Evolutionary conservation across 768 basidiomycete genomes (phyloP), one percentile per base, ranked within the genome.

Genomic region (Guyanaporus albipodus): DNA sequence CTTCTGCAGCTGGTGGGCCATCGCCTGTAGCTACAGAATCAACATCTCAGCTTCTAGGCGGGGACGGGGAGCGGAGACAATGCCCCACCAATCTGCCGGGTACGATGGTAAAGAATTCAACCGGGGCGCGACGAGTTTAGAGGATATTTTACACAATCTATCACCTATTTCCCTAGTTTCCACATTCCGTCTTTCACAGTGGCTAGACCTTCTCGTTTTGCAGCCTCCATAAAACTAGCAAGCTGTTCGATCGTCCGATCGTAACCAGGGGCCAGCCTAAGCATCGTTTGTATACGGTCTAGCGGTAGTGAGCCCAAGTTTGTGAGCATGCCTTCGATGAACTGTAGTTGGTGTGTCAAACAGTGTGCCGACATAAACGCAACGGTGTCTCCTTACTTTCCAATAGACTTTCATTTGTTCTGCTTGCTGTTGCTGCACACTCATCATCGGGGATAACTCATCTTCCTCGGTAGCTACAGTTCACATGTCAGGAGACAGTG

Each of bases 271-370:
- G 87, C 88, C 59, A 90, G 82, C 61, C 79, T 83, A 49, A 96
- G 74, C 87, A 93, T 92, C 2, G 77, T 73, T 61, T 96, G 92
- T 58, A 96, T 91, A n/a, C 87, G 78, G 50, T 89, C 85, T 35
- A 89, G 59, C 2, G 85, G 76, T 14, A 93, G 73, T 3, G 79
- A 64, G 9, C 87, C 87, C 35, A 97, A 71, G 62, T 92, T 94
- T 44, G 82, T 91, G 47, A 96, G 82, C 86, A 92, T 91, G 23
- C 88, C 91, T 67, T 90, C 85, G 50, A 94, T 87, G 67, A 86
- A 94, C 87, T 91, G 50, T 18, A 33, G 12, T 6, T 40, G 8
- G 43, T 8, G 42, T 38, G 48, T 55, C 34, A 45, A 35, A 29
- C 11, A 48, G 31, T 23, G 22, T 15, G 41, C 10, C 3, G 11